Conservation (phyloP, 805 yeast genomes). For the Kurtzmaniella fragi region DNA sequence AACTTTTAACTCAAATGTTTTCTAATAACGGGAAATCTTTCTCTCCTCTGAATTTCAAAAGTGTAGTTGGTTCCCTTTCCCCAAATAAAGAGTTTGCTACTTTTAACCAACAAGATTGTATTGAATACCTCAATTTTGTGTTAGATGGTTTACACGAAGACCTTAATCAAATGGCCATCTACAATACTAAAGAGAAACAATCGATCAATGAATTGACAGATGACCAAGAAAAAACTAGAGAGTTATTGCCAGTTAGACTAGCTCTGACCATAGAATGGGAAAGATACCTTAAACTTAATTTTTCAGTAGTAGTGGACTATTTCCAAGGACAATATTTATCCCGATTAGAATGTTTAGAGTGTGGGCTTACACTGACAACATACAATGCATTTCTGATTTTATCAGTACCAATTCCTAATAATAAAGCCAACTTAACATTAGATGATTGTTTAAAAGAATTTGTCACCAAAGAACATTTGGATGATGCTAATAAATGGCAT, state of each 20-base stretch:
- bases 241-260: conserved; percentile 64
- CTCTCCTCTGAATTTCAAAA: conserved; percentile 62
- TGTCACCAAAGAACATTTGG: conserved; percentile 67
- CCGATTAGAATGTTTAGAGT: conserved; percentile 66
- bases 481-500: conserved; percentile 76
- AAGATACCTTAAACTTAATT: conserved; percentile 70
- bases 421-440: conserved; percentile 30
- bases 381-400: conserved; percentile 78
- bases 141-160: conserved; percentile 82
- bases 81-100: conserved; percentile 55
- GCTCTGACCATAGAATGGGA: conserved; percentile 94
- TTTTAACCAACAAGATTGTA: conserved; percentile 78
- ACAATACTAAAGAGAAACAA: conserved; percentile 25
- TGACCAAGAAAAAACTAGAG: conserved; percentile 70
- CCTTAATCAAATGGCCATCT: conserved; percentile 55
- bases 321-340: conserved; percentile 89
- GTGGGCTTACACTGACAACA: conserved; percentile 77
- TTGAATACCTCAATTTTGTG: conserved; percentile 71
- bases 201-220: conserved; percentile 42
- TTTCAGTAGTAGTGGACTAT: conserved; percentile 72
- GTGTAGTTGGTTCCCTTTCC: conserved; percentile 62
- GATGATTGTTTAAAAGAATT: conserved; percentile 74
- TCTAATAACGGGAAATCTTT: conserved; percentile 42
- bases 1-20: conserved; percentile 51
- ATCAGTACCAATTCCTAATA: conserved; percentile 71